Evolutionary conservation across 345 rosid genomes (phyloP).

Genomic region (Corymbia maculata): DNA sequence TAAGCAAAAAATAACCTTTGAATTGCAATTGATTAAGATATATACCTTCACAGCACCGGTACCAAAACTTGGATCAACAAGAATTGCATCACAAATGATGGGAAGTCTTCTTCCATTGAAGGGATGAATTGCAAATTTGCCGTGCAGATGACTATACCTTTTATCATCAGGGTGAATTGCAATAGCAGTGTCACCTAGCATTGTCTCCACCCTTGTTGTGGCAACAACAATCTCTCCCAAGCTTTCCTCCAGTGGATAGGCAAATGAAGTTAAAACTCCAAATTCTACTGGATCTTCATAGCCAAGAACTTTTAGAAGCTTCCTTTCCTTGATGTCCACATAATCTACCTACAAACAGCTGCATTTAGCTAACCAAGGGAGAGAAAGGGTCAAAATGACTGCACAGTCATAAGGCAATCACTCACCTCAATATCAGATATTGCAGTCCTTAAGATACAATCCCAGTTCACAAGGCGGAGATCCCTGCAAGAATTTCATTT

Average conservation of each 20-base stretch:
- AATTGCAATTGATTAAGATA: not conserved
- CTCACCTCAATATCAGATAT: slow-evolving; percentile 85
- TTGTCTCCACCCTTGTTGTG: slow-evolving; percentile 94
- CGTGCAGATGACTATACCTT: slow-evolving; percentile 80
- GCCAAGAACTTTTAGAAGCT: slow-evolving; percentile 63
- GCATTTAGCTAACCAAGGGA: not conserved
- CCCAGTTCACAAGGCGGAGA: slow-evolving; percentile 84
- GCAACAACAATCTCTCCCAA: slow-evolving; percentile 89
- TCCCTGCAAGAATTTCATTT: slow-evolving; percentile 24
- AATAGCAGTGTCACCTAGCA: slow-evolving; percentile 96
- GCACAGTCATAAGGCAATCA: not conserved
- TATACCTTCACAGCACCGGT: slow-evolving; percentile 96
- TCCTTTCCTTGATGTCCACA: slow-evolving; percentile 60
- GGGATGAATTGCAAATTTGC: slow-evolving; percentile 78
- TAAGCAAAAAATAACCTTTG: not conserved
- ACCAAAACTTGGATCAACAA: slow-evolving; percentile 85
- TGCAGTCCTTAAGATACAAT: slow-evolving; percentile 74
- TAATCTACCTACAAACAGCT: slow-evolving; percentile 61
- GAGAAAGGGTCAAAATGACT: not conserved
- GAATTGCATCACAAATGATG: slow-evolving; percentile 61
- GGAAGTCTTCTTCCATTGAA: slow-evolving; percentile 83
- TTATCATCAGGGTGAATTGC: slow-evolving; percentile 88
- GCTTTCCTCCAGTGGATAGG: slow-evolving; percentile 75
- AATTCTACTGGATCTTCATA: slow-evolving; percentile 84
- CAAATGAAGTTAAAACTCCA: slow-evolving; percentile 86